These are phyloP conservation scores for Debaryomyces psychrophilus DNA, from an alignment of 1,139 yeast genomes.

Conservation along the genomic window DNA sequence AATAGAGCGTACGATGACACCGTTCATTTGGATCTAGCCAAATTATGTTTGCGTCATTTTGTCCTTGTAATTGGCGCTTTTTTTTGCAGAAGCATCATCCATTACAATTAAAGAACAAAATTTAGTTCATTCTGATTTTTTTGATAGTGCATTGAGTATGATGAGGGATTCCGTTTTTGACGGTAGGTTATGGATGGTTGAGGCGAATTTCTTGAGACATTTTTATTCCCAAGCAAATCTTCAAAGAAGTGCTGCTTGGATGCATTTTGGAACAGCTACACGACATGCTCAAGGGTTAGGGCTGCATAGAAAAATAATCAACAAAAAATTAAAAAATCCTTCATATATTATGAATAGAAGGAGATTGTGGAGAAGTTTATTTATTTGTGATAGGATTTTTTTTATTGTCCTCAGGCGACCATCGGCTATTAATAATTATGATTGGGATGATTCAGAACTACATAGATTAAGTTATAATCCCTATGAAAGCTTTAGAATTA, in stretches of 20 bases:
- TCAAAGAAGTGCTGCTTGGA: constrained; percentile 47
- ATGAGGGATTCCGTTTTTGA: constrained; percentile 35
- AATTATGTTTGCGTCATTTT: constrained; percentile 37
- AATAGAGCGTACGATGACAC: constrained; percentile 32
- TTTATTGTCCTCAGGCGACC: constrained; percentile 47
- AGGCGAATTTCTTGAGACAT: constrained; percentile 40
- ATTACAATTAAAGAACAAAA: constrained; percentile 21
- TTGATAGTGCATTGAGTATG: constrained; percentile 36
- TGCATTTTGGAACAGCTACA: constrained; percentile 30
- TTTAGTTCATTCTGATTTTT: constrained; percentile 21
- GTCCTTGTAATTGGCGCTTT: constrained; percentile 46
- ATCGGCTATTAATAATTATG: constrained; percentile 39
- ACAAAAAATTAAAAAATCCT: constrained; percentile 20
- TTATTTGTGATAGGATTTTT: constrained; percentile 41
- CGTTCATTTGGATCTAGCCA: constrained; percentile 5
- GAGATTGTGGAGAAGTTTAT: constrained; percentile 42
- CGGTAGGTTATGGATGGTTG: constrained; percentile 46
- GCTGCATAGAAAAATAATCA: constrained; percentile 27
- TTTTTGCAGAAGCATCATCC: constrained; percentile 25
- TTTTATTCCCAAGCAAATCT: constrained; percentile 43
- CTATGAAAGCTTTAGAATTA: constrained; percentile 13
- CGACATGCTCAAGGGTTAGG: constrained; percentile 31
- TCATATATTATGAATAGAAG: constrained; percentile 28
- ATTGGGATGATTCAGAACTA: constrained; percentile 26
- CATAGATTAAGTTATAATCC: constrained; percentile 9